A percentile compares a stretch with the other conserved stretches of the same genome.
Evolutionary conservation across 2,329 filamentous ascomycete species (phyloP).

Genomic region (Neofusicoccum kwambonambiense): DNA sequence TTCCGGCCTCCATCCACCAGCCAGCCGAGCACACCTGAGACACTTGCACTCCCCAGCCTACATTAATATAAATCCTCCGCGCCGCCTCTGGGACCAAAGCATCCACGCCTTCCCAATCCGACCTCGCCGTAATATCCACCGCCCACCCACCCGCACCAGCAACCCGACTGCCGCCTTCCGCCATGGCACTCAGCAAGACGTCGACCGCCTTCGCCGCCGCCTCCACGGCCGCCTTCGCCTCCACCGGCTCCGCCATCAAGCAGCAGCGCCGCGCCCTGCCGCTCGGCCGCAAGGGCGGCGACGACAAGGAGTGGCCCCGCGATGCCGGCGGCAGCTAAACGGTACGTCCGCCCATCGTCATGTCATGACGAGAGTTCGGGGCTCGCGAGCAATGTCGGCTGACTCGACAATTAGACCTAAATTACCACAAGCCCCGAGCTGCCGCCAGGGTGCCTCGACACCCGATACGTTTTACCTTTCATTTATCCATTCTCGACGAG

Average conservation of each 20-base stretch:
- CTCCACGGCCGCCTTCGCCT: not conserved
- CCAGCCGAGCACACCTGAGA: constrained; percentile 4
- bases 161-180: not conserved
- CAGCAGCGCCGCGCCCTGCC: not conserved
- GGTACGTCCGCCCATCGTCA: not conserved
- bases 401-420: constrained; percentile 9
- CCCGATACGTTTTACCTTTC: constrained; percentile 11
- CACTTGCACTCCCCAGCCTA: not conserved
- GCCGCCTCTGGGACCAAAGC: not conserved
- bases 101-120: constrained; percentile 1
- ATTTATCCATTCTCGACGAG: constrained; percentile 8
- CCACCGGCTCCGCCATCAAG: constrained; percentile 2
- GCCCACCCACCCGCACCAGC: not conserved
- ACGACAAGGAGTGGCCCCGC: constrained; percentile 12
- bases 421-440: not conserved
- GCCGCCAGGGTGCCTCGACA: constrained; percentile 11
- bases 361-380: not conserved
- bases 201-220: constrained; percentile 1
- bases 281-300: constrained; percentile 9
- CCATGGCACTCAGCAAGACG: not conserved
- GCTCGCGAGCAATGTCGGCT: not conserved
- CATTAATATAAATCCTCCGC: constrained; percentile 9
- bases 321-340: constrained; percentile 13
- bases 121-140: not conserved
- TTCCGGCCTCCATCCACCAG: constrained; percentile 7